Conservation (phyloP, 192 early-diverging fungal genomes). For the Radiomyces spectabilis region DNA sequence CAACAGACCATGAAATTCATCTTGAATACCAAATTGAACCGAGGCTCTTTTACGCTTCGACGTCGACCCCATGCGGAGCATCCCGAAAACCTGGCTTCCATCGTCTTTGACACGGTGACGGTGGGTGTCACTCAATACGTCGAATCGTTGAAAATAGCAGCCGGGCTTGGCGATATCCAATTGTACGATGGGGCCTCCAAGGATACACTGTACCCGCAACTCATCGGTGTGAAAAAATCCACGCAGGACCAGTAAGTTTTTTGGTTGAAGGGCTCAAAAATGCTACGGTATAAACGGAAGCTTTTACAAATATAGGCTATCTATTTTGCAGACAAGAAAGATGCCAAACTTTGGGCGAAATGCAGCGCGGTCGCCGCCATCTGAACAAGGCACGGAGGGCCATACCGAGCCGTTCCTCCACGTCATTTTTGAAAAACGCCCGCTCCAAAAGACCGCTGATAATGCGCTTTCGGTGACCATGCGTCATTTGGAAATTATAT, state of each 20-base stretch:
- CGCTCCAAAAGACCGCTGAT: slow-evolving; percentile 66
- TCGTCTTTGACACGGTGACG: slow-evolving; percentile 58
- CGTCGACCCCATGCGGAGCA: slow-evolving; percentile 38
- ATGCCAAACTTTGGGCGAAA: no score
- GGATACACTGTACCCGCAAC: slow-evolving; percentile 43
- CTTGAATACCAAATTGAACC: slow-evolving; percentile 54
- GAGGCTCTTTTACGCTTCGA: slow-evolving; percentile 74
- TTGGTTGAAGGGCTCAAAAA: no score
- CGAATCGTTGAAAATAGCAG: slow-evolving; percentile 40
- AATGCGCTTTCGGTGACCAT: slow-evolving; percentile 62
- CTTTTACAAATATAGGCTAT: no score
- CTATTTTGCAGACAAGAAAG: no score
- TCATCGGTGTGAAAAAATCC: slow-evolving; percentile 41
- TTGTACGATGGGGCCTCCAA: slow-evolving; percentile 58
- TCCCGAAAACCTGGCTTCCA: slow-evolving; percentile 38
- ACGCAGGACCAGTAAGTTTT: slow-evolving; percentile 5
- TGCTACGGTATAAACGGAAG: no score
- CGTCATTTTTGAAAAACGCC: slow-evolving; percentile 61
- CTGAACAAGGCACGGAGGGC: not conserved
- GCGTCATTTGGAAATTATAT: slow-evolving; percentile 71
- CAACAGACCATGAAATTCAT: slow-evolving; percentile 52
- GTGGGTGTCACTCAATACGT: slow-evolving; percentile 47
- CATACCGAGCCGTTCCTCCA: slow-evolving; percentile 51
- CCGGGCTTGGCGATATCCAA: slow-evolving; percentile 54
- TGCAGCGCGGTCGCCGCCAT: no score